Conservation (phyloP, 306 rosid genomes). For the Castanea crenata region DNA sequence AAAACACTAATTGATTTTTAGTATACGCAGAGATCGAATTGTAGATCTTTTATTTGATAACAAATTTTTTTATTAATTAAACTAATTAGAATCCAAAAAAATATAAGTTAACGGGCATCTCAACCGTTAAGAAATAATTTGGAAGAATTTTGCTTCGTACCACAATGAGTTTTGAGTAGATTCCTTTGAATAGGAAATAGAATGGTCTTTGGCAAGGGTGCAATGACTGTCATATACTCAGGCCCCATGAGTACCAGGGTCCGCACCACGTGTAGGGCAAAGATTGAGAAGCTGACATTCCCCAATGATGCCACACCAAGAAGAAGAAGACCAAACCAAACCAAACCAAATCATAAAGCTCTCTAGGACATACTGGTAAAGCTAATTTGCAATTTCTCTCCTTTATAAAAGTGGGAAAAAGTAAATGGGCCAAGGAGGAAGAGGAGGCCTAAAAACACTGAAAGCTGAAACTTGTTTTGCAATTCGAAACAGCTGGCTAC, state of each 20-base stretch:
- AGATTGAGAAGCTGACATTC: conserved; percentile 33
- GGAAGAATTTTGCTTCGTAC: no score
- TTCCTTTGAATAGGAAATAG: no score
- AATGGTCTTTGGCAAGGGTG: neutral
- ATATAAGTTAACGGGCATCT: no score
- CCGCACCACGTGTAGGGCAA: conserved; percentile 33
- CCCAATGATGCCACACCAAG: conserved; percentile 24
- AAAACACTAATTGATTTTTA: no score
- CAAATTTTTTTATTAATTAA: no score
- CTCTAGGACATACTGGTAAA: conserved; percentile 33
- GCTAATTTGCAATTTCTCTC: conserved; percentile 32
- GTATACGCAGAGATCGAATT: accelerated
- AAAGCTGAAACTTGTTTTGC: conserved; percentile 32
- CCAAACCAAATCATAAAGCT: conserved; percentile 16
- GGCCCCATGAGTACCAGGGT: conserved; percentile 14
- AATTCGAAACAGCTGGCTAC: conserved; percentile 30
- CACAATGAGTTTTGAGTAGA: no score
- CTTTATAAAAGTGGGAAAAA: conserved; percentile 37
- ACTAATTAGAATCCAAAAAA: accelerated
- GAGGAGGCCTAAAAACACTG: conserved; percentile 6
- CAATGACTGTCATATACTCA: neutral
- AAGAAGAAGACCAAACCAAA: conserved; percentile 14
- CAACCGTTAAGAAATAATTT: no score
- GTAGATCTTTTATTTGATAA: no score
- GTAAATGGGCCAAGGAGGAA: conserved; percentile 20